Conservation (phyloP, 768 basidiomycete genomes). For the Fibroporia radiculosa region DNA sequence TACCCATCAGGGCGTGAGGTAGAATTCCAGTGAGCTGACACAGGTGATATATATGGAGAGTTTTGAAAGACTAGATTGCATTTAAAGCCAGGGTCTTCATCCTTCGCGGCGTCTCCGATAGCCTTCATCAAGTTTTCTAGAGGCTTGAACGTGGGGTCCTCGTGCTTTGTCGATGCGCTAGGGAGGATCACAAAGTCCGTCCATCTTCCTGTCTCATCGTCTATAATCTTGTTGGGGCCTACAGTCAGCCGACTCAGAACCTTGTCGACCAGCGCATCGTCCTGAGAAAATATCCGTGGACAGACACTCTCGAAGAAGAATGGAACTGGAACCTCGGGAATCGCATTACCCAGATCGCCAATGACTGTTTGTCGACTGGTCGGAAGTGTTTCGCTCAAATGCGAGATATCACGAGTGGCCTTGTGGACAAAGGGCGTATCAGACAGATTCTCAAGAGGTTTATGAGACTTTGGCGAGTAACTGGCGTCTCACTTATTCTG, state of each 20-base stretch:
- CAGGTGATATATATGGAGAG: neutral
- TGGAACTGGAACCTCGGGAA: neutral
- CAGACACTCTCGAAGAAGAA: neutral
- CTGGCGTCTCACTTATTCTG: no score
- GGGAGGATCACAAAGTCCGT: neutral
- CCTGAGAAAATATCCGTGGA: neutral
- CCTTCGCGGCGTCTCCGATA: neutral
- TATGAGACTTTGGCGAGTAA: no score
- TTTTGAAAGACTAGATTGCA: neutral
- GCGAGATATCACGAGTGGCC: no score
- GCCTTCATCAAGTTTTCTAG: neutral
- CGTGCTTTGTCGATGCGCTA: neutral
- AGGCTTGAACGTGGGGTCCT: neutral
- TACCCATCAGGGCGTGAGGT: neutral
- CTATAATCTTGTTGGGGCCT: no score
- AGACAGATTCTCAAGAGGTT: no score
- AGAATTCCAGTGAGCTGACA: neutral
- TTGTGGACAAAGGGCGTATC: no score
- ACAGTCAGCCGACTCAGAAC: no score
- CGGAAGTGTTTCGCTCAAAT: no score
- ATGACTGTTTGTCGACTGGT: neutral
- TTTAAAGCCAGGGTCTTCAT: neutral
- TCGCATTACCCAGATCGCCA: neutral
- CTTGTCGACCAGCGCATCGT: neutral
- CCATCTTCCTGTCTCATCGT: neutral